Conservation (phyloP, 1,284 basidiomycete species). For the Entoloma clypeatum region DNA sequence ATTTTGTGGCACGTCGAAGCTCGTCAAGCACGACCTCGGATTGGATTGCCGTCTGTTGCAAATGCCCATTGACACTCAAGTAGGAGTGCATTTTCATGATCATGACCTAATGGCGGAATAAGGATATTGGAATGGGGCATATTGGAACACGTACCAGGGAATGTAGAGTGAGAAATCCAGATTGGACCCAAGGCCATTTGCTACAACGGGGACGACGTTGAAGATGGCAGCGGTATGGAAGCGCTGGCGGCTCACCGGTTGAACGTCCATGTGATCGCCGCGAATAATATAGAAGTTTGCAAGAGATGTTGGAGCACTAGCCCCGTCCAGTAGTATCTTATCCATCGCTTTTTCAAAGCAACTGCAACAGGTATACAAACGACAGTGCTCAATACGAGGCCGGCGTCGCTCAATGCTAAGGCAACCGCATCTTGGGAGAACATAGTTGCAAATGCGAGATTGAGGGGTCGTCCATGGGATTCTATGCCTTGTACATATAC, state of each 20-base stretch:
- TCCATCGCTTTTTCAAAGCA: slow-evolving; percentile 72
- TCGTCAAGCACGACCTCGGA: slow-evolving; percentile 40
- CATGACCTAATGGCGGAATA: slow-evolving; percentile 52
- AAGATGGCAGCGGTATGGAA: neutral
- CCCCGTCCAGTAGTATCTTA: slow-evolving; percentile 75
- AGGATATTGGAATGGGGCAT: neutral
- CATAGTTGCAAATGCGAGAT: slow-evolving; percentile 80
- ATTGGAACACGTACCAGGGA: slow-evolving; percentile 51
- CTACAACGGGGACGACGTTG: slow-evolving; percentile 32
- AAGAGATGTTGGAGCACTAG: slow-evolving; percentile 73
- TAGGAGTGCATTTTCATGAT: slow-evolving; percentile 99
- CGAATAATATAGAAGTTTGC: slow-evolving; percentile 67
- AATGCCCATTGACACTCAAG: slow-evolving; percentile 83
- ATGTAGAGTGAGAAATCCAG: slow-evolving; percentile 93
- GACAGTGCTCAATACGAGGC: slow-evolving; percentile 75
- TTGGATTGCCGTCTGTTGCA: slow-evolving; percentile 55
- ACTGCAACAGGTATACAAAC: slow-evolving; percentile 84
- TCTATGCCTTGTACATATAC: slow-evolving; percentile 79
- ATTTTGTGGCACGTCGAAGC: slow-evolving; percentile 46
- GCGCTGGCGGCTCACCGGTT: slow-evolving; percentile 48
- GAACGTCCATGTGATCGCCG: slow-evolving; percentile 82
- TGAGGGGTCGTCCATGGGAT: slow-evolving; percentile 73
- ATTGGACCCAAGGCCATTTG: slow-evolving; percentile 98
- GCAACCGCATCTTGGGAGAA: slow-evolving; percentile 85
- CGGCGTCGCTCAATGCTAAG: slow-evolving; percentile 80